Evolutionary conservation across 164 flowering plant genomes (phyloP).

Genomic region (Cinnamomum chago): DNA sequence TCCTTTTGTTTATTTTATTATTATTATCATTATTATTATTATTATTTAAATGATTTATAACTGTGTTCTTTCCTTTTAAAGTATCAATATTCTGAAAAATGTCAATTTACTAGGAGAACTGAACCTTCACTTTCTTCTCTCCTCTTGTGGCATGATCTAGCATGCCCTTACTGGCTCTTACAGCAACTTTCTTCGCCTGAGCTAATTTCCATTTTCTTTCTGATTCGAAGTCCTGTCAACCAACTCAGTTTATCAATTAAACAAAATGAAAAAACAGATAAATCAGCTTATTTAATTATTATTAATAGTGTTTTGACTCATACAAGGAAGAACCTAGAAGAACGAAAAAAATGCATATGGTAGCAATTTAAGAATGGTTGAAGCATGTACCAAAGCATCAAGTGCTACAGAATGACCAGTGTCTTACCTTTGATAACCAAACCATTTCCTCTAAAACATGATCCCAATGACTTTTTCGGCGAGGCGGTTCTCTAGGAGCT

Average conservation of each 20-base stretch:
- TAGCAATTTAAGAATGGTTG: neutral
- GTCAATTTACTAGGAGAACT: neutral
- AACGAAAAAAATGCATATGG: neutral
- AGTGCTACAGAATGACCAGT: slow-evolving; percentile 4
- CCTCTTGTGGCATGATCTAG: slow-evolving; percentile 93
- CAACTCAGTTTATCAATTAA: slow-evolving; percentile 8
- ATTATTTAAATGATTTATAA: too few species aligned
- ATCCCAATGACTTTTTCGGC: slow-evolving; percentile 97
- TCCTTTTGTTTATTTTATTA: too few species aligned
- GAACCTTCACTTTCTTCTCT: slow-evolving; percentile 93
- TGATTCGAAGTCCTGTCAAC: slow-evolving; percentile 87
- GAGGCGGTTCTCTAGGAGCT: slow-evolving; percentile 85
- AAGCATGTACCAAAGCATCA: neutral
- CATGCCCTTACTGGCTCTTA: slow-evolving; percentile 88
- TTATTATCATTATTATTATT: too few species aligned
- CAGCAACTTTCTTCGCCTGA: slow-evolving; percentile 91
- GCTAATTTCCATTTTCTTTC: slow-evolving; percentile 97
- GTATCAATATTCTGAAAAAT: too few species aligned
- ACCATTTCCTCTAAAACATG: slow-evolving; percentile 98
- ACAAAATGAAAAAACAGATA: neutral
- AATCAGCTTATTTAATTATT: neutral
- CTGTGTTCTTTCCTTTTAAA: neutral
- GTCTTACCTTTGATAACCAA: slow-evolving; percentile 91
- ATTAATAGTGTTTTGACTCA: neutral
- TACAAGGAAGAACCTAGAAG: neutral